phyloP scores from a whole-genome alignment of 192 early-diverging fungal species.

The Phlyctochytrium arcticum region DNA sequence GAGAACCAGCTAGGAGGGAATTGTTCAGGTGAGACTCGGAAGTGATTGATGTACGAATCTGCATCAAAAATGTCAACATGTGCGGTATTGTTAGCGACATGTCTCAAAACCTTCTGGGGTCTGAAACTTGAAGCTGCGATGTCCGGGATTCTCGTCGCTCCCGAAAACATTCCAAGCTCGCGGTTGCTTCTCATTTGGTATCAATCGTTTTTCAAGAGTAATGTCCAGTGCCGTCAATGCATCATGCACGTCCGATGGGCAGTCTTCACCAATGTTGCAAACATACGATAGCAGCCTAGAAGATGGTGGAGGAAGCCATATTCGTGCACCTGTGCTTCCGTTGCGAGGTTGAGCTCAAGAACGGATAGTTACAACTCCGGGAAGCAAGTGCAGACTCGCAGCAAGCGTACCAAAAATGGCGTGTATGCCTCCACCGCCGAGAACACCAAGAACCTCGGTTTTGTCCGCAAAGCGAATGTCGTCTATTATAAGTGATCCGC shows the following conservation, averaged over 20 bases:
- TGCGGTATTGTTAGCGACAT: not conserved
- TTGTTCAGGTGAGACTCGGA: slow-evolving; percentile 15
- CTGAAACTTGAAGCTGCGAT: not conserved
- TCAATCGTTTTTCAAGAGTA: not conserved
- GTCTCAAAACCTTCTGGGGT: slow-evolving; percentile 13
- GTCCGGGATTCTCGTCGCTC: not conserved
- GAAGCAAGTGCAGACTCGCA: too few species aligned
- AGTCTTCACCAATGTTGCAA: slow-evolving; percentile 9
- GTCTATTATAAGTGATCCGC: slow-evolving; percentile 22
- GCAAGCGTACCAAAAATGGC: not conserved
- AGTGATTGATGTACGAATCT: slow-evolving; percentile 9
- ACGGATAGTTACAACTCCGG: too few species aligned
- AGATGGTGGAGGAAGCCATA: not conserved
- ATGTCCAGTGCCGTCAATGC: slow-evolving; percentile 1
- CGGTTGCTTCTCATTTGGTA: not conserved
- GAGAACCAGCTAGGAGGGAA: not conserved
- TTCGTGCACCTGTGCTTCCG: not conserved
- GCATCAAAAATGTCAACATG: not conserved
- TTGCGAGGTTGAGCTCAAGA: not conserved
- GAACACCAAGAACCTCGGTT: not conserved
- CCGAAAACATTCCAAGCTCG: slow-evolving; percentile 18
- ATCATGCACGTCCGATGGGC: not conserved
- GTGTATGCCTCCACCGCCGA: slow-evolving; percentile 19
- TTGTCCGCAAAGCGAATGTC: slow-evolving; percentile 10
- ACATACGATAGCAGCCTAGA: not conserved